These are phyloP conservation scores for Pyrenochaeta sp. DNA, from an alignment of 2,329 filamentous ascomycete species.

Conservation along the genomic window DNA sequence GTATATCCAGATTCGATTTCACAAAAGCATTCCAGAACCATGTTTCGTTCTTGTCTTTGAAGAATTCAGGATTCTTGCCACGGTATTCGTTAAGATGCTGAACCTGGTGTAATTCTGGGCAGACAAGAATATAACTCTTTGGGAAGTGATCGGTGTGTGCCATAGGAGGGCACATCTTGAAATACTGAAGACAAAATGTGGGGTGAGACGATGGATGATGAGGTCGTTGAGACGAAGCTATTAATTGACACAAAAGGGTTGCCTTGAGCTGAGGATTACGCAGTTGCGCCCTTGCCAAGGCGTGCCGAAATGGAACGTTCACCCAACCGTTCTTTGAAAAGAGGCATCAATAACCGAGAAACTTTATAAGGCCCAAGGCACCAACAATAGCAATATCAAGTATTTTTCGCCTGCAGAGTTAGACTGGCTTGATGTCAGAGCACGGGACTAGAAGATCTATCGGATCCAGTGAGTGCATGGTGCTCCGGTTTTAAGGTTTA, in stretches of 20 bases:
- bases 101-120: too few species aligned
- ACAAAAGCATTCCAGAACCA: slow-evolving; percentile 1
- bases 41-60: background rate
- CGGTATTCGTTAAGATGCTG: background rate
- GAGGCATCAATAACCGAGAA: too few species aligned
- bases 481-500: too few species aligned
- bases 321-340: too few species aligned
- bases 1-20: background rate
- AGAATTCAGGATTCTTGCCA: background rate
- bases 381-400: too few species aligned
- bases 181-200: background rate
- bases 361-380: too few species aligned
- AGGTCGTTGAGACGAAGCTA: background rate
- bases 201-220: too few species aligned
- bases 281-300: background rate
- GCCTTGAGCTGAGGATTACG: background rate
- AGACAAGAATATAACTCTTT: too few species aligned
- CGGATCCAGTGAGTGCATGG: too few species aligned
- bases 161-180: background rate
- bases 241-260: background rate
- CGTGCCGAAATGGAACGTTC: background rate
- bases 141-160: background rate
- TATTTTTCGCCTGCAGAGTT: too few species aligned
- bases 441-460: too few species aligned
- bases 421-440: too few species aligned